These are phyloP conservation scores for Ceratocystis cubensis DNA, from an alignment of 2,329 filamentous ascomycete genomes.

Conservation along the genomic window DNA sequence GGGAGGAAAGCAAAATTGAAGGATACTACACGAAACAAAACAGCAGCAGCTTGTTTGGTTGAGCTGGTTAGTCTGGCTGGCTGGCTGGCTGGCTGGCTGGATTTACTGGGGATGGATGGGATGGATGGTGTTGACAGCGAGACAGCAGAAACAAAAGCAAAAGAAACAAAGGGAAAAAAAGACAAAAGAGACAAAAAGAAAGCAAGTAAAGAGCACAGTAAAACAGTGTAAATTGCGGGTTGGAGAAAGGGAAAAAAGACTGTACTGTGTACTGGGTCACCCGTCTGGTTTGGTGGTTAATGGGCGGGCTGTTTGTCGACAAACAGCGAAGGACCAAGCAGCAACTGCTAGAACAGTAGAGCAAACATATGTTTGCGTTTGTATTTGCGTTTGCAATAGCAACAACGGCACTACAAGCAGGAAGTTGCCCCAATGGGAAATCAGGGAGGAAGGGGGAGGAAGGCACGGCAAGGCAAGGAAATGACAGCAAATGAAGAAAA, in stretches of 20 bases:
- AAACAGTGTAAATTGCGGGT: background rate
- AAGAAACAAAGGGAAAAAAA: background rate
- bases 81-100: background rate
- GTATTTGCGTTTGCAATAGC: background rate
- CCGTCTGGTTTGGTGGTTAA: background rate
- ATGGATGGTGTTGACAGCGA: background rate
- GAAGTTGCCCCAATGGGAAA: background rate
- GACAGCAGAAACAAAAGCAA: background rate
- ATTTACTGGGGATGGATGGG: too few relatives aligned
- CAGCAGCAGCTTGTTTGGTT: background rate
- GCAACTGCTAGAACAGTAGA: background rate
- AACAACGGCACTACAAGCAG: background rate
- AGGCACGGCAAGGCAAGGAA: background rate
- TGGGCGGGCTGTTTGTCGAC: background rate
- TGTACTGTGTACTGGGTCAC: background rate
- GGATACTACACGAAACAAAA: background rate
- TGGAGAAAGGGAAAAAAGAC: constrained; percentile 1
- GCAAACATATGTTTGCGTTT: background rate
- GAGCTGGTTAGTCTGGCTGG: background rate
- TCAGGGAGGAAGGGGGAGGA: background rate
- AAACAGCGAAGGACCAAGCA: background rate
- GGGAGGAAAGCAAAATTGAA: background rate
- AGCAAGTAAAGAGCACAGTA: background rate
- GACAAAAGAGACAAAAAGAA: background rate
- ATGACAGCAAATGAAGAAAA: background rate